Evolutionary conservation across 2,329 filamentous ascomycete genomes (phyloP).

Genomic region (Colletotrichum karsti): DNA sequence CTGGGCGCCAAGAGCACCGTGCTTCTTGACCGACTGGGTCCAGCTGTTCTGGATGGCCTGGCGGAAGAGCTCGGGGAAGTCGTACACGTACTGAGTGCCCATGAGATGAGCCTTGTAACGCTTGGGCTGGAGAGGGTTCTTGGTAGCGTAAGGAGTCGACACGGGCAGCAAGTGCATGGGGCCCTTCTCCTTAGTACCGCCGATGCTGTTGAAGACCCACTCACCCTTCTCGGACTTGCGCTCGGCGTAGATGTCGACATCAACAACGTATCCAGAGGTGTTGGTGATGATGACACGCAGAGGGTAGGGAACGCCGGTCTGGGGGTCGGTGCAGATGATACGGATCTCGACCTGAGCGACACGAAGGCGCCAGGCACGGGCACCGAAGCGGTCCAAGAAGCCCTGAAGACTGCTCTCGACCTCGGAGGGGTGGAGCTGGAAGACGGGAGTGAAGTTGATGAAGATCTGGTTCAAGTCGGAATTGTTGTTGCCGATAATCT

Average conservation of each 20-base stretch:
- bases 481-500: slow-evolving; percentile 99
- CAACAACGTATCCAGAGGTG: slow-evolving; percentile 96
- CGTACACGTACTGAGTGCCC: slow-evolving; percentile 99
- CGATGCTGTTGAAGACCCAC: slow-evolving; percentile 98
- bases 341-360: slow-evolving; percentile 98
- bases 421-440: slow-evolving; percentile 88
- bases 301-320: slow-evolving; percentile 85
- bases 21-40: slow-evolving; percentile 77
- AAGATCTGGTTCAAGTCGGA: slow-evolving; percentile 99
- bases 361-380: slow-evolving; percentile 93
- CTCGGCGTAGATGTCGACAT: slow-evolving; percentile 97
- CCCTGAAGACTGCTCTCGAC: slow-evolving; percentile 93
- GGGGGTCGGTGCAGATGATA: slow-evolving; percentile 93
- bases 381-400: slow-evolving; percentile 96
- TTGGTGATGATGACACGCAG: slow-evolving; percentile 97
- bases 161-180: slow-evolving; percentile 94
- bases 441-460: slow-evolving; percentile 98
- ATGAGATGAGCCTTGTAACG: slow-evolving; percentile 99
- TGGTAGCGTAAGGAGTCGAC: slow-evolving; percentile 92
- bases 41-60: slow-evolving; percentile 98
- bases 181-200: slow-evolving; percentile 93
- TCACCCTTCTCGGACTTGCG: slow-evolving; percentile 98
- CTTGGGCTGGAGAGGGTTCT: slow-evolving; percentile 99
- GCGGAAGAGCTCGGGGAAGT: slow-evolving; percentile 99
- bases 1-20: slow-evolving; percentile 78